These are phyloP conservation scores for Cryphonectria radicalis DNA, from an alignment of 2,329 filamentous ascomycete genomes.

Conservation along the genomic window DNA sequence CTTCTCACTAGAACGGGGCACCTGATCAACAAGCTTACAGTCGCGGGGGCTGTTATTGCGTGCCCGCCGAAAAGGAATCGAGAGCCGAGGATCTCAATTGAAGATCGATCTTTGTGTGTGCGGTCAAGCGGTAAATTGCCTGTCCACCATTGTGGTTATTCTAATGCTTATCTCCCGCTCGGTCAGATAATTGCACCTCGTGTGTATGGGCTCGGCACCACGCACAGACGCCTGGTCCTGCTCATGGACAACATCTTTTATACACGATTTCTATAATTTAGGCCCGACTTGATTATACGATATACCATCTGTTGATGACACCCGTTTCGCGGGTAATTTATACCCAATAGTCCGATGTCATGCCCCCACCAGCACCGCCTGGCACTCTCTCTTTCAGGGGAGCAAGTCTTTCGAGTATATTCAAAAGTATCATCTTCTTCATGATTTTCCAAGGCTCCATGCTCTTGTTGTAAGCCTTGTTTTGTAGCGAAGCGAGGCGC, in stretches of 20 bases:
- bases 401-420: not conserved
- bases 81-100: not conserved
- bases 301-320: not conserved
- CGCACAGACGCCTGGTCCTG: not conserved
- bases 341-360: not conserved
- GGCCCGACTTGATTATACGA: not conserved
- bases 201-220: not conserved
- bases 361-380: not conserved
- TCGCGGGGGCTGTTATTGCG: not conserved
- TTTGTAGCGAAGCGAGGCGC: no score
- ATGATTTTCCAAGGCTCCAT: not conserved
- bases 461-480: no score
- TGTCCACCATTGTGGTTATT: not conserved
- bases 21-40: not conserved
- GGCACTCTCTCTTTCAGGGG: not conserved
- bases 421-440: not conserved
- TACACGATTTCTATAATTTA: not conserved
- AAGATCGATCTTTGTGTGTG: not conserved
- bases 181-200: not conserved
- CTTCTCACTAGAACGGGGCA: constrained; percentile 16
- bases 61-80: not conserved
- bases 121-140: not conserved
- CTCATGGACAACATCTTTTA: not conserved
- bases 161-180: not conserved
- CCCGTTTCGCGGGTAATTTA: not conserved